Evolutionary conservation across 352 stramenopile species (phyloP).

Genomic region (Pythium guiyangense): DNA sequence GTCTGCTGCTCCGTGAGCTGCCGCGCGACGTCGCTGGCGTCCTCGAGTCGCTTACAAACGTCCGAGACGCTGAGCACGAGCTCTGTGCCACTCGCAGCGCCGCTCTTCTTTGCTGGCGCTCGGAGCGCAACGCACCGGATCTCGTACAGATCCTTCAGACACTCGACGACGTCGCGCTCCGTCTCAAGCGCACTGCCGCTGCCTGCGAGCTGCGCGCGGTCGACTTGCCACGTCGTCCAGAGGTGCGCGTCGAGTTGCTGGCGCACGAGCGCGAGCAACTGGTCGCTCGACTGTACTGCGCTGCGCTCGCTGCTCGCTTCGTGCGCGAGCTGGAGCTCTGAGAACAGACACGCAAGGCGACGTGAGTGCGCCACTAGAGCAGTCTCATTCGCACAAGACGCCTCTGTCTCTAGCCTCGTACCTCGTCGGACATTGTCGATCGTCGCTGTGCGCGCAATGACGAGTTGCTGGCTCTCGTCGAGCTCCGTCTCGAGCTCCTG

Average conservation of each 20-base stretch:
- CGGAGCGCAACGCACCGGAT: constrained; percentile 19
- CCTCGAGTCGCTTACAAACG: constrained; percentile 18
- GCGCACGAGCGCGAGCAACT: constrained; percentile 29
- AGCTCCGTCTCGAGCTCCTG: constrained; percentile 15
- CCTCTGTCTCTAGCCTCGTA: constrained; percentile 1
- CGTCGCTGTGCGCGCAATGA: constrained; percentile 32
- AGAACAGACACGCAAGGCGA: neutral
- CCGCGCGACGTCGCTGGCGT: constrained; percentile 20
- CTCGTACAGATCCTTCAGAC: constrained; percentile 27
- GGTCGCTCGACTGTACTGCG: constrained; percentile 17
- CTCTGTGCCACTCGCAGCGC: neutral
- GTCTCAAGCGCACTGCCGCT: constrained; percentile 24
- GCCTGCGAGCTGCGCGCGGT: constrained; percentile 14
- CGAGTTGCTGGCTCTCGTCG: constrained; percentile 24
- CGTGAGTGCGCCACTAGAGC: neutral
- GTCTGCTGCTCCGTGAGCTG: neutral
- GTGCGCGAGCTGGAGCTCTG: constrained; percentile 28
- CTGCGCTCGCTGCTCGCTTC: constrained; percentile 9
- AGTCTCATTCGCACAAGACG: neutral
- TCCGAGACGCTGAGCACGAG: constrained; percentile 18
- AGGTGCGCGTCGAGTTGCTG: constrained; percentile 51
- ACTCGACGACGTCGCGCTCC: constrained; percentile 31
- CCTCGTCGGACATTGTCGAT: constrained; percentile 56
- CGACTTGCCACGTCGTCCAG: constrained; percentile 34
- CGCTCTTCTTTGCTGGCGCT: neutral